These are phyloP conservation scores for Ampelomyces quisqualis DNA, from an alignment of 2,329 filamentous ascomycete species.

Conservation along the genomic window DNA sequence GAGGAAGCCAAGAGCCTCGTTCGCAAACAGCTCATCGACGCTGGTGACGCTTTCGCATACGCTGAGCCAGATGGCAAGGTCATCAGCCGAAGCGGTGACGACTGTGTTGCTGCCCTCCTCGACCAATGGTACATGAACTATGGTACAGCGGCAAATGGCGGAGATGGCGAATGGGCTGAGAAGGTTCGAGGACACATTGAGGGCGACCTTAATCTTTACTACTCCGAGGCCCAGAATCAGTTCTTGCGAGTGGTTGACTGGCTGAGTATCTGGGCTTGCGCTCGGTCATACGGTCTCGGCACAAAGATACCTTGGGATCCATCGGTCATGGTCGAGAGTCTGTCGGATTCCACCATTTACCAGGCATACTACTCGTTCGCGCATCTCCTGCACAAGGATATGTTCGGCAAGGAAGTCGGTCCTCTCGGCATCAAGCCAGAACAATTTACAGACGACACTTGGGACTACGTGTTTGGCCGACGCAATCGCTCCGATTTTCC, in stretches of 20 bases:
- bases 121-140: conserved; percentile 99
- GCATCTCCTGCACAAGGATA: conserved; percentile 73
- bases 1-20: conserved; percentile 86
- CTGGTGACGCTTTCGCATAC: conserved; percentile 82
- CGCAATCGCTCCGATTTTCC: conserved; percentile 70
- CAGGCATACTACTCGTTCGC: conserved; percentile 68
- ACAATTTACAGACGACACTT: conserved; percentile 92
- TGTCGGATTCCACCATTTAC: conserved; percentile 92
- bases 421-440: conserved; percentile 63
- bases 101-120: conserved; percentile 88
- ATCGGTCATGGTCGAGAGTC: conserved; percentile 84
- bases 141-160: conserved; percentile 64
- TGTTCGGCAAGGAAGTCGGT: conserved; percentile 66
- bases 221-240: conserved; percentile 55
- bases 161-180: conserved; percentile 74
- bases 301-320: conserved; percentile 94
- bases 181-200: conserved; percentile 53
- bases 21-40: conserved; percentile 71
- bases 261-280: conserved; percentile 86
- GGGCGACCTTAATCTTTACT: conserved; percentile 75
- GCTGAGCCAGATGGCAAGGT: conserved; percentile 89
- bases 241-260: conserved; percentile 87
- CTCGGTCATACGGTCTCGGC: conserved; percentile 85
- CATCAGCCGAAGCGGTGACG: conserved; percentile 83
- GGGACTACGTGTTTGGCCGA: conserved; percentile 91